Evolutionary conservation across 192 early-diverging fungal genomes (phyloP), one percentile per base, ranked within the genome.

Genomic region (Glomus cerebriforme): DNA sequence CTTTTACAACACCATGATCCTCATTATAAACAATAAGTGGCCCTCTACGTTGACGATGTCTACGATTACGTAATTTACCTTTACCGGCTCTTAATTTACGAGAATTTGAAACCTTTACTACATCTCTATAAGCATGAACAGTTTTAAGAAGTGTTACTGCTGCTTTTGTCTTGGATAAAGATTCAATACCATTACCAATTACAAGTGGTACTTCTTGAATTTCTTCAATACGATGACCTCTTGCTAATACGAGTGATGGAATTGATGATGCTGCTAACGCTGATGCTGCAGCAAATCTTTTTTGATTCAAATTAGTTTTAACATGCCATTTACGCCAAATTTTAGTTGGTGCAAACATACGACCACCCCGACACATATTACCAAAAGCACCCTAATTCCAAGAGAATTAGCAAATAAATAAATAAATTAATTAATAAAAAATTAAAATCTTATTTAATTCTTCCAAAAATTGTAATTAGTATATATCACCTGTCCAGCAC

Each of bases 321-420:
- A 98, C 90, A 92, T 98, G 97, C 97, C 98, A 99, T 92, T 97
- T 98, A 89, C 97, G 91, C 96, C 95, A 99, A 87, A 93, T 92
- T 93, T 99, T 99, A 91, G 95, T 99, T 68, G 98, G 98, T 79
- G 98, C 96, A 84, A 98, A 99, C 98, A 99, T 99, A 79, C 96
- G 93, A 87, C 98, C 97, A 82, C 95, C 95, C 87, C 97, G 95
- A 87, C 95, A 97, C 98, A 98, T 98, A 93, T 99, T 99, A 84
- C 98, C 97, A 90, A 98, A 99, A 83, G 97, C 97, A 81, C 95
- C 96, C 81, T 78, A 78, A 31, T 24, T 31, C n/a, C n/a, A n/a
- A n/a, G n/a, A n/a, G n/a, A n/a, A 62, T 37, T 58, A 35, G 35
- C 12, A 60, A 60, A 5, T 35, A 35, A 19, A 37, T 9, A 39